Evolutionary conservation across 495 filamentous ascomycete species (phyloP).

Genomic region (Massariosphaeria phaeospora): DNA sequence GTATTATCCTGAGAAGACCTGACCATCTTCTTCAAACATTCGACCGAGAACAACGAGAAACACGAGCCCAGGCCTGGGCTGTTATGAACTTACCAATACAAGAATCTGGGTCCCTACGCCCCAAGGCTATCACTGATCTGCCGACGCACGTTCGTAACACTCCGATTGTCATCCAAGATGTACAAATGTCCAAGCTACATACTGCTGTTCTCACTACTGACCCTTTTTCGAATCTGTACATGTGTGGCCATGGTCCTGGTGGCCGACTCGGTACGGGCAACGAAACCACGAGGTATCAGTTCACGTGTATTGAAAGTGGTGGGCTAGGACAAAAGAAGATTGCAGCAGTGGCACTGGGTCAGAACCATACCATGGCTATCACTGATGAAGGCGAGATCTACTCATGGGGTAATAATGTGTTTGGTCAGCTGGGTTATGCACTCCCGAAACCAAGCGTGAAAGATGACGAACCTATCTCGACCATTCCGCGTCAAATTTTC

Average conservation of each 20-base stretch:
- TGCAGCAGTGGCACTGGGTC: slow-evolving; percentile 69
- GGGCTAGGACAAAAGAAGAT: slow-evolving; percentile 67
- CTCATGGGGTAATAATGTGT: slow-evolving; percentile 88
- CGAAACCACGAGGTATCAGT: slow-evolving; percentile 79
- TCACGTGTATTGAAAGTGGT: slow-evolving; percentile 70
- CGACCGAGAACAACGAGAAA: slow-evolving; percentile 42
- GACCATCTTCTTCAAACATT: slow-evolving; percentile 69
- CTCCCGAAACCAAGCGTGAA: slow-evolving; percentile 49
- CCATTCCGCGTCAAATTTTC: slow-evolving; percentile 80
- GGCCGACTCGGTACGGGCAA: slow-evolving; percentile 88
- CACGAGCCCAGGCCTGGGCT: slow-evolving; percentile 28
- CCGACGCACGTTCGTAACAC: slow-evolving; percentile 64
- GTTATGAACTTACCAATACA: slow-evolving; percentile 30
- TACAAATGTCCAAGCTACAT: slow-evolving; percentile 84
- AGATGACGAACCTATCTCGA: slow-evolving; percentile 76
- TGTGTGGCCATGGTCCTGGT: slow-evolving; percentile 87
- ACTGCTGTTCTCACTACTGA: slow-evolving; percentile 88
- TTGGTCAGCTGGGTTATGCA: slow-evolving; percentile 79
- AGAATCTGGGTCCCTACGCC: slow-evolving; percentile 30
- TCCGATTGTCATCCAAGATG: slow-evolving; percentile 66
- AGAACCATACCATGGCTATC: slow-evolving; percentile 84
- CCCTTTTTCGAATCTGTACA: slow-evolving; percentile 82
- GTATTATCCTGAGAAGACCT: slow-evolving; percentile 71
- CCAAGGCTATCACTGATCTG: slow-evolving; percentile 44
- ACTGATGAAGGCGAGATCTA: slow-evolving; percentile 76